Evolutionary conservation across 2,329 filamentous ascomycete genomes (phyloP).

Genomic region (Immersiporthe knoxdaviesiana): DNA sequence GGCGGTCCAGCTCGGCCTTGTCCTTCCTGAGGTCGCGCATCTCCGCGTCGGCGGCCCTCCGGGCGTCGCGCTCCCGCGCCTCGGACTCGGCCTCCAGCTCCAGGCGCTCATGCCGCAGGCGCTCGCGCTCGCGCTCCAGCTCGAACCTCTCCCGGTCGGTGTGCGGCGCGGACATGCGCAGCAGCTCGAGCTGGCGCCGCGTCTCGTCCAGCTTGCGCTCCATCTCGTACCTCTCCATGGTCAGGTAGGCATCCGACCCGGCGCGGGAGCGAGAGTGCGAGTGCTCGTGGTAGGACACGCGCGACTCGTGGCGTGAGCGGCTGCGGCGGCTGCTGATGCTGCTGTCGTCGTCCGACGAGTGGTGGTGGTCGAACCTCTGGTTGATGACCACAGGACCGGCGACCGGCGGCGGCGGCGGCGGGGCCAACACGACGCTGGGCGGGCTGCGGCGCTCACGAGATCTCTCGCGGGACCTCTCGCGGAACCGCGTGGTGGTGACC

Average conservation of each 20-base stretch:
- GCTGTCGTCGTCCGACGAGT: conserved; percentile 48
- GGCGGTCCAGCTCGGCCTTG: conserved; percentile 47
- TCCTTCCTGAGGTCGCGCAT: conserved; percentile 42
- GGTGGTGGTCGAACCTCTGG: conserved; percentile 50
- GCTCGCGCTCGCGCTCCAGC: conserved; percentile 35
- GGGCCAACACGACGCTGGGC: conserved; percentile 41
- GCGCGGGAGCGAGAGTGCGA: conserved; percentile 37
- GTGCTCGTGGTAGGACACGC: conserved; percentile 34
- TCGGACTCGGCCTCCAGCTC: conserved; percentile 47
- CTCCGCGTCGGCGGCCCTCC: conserved; percentile 37
- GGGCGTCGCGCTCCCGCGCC: conserved; percentile 42
- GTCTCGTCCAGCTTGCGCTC: conserved; percentile 31
- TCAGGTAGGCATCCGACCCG: conserved; percentile 40
- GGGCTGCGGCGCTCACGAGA: conserved; percentile 48
- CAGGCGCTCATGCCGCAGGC: conserved; percentile 48
- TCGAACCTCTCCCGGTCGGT: conserved; percentile 39
- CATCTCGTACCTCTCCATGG: conserved; percentile 47
- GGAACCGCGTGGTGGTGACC: conserved; percentile 47
- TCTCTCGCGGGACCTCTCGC: conserved; percentile 42
- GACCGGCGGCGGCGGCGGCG: conserved; percentile 37
- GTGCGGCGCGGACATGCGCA: conserved; percentile 32
- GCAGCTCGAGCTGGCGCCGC: conserved; percentile 28
- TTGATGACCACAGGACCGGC: conserved; percentile 59
- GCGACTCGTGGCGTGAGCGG: conserved; percentile 34
- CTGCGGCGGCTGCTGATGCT: conserved; percentile 40